phyloP scores from a whole-genome alignment of 192 early-diverging fungal genomes.

The Backusella circina region DNA sequence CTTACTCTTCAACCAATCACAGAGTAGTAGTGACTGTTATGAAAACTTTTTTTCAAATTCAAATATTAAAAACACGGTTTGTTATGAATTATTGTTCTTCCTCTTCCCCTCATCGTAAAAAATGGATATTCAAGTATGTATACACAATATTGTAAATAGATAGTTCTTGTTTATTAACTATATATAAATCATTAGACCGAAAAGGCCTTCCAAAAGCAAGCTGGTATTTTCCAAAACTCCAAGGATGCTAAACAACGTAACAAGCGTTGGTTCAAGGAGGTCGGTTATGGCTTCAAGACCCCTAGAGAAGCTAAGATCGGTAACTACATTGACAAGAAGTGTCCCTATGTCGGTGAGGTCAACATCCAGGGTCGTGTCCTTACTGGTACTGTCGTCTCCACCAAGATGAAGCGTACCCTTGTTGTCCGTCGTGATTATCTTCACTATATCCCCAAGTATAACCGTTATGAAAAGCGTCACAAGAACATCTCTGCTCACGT shows the following conservation, averaged over 20 bases:
- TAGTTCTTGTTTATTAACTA: not conserved
- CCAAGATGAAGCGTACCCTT: slow-evolving; percentile 99
- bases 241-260: slow-evolving; percentile 66
- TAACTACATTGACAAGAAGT: slow-evolving; percentile 99
- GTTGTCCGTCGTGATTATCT: slow-evolving; percentile 98
- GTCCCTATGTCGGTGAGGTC: slow-evolving; percentile 93
- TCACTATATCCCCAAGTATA: slow-evolving; percentile 99
- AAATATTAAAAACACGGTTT: not conserved
- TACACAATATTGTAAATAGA: not conserved
- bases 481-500: slow-evolving; percentile 98
- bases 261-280: slow-evolving; percentile 96
- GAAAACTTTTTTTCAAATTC: not conserved
- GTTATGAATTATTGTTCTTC: not conserved
- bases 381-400: slow-evolving; percentile 85
- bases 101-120: slow-evolving; percentile 4
- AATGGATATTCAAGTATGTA: slow-evolving; percentile 16
- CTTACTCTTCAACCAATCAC: not conserved
- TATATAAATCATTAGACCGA: slow-evolving; percentile 62
- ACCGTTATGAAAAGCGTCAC: slow-evolving; percentile 99
- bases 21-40: not conserved
- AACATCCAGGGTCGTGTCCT: slow-evolving; percentile 98
- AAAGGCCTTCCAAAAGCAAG: slow-evolving; percentile 97
- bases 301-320: slow-evolving; percentile 96
- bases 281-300: slow-evolving; percentile 99
- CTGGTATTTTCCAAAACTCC: slow-evolving; percentile 88